phyloP scores from a whole-genome alignment of 1,284 basidiomycete genomes.

The Porodaedalea pini region DNA sequence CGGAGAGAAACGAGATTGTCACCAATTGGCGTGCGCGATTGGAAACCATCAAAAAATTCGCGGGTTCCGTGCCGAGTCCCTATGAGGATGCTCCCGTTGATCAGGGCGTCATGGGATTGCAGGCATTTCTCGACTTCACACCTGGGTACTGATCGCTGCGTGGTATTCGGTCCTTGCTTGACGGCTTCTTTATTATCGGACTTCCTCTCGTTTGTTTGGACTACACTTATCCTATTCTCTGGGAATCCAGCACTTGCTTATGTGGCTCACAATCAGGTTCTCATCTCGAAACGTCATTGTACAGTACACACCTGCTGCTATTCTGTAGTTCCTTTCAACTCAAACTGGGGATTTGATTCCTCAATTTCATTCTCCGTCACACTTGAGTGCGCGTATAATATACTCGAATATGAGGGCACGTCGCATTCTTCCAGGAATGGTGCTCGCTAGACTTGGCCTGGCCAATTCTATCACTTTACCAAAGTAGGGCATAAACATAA shows the following conservation, averaged over 20 bases:
- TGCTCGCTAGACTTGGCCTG: too few species aligned
- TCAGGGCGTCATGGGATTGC: slow-evolving; percentile 34
- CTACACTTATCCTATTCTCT: neutral
- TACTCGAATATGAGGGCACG: too few species aligned
- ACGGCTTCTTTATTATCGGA: neutral
- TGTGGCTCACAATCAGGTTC: neutral
- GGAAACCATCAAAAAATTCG: slow-evolving; percentile 71
- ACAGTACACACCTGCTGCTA: neutral
- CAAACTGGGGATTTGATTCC: too few species aligned
- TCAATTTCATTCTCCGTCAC: too few species aligned
- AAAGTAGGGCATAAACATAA: too few species aligned
- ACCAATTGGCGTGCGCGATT: slow-evolving; percentile 87
- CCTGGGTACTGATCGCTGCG: slow-evolving; percentile 29
- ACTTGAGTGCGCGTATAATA: too few species aligned
- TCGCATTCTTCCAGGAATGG: too few species aligned
- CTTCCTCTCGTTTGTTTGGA: too few species aligned
- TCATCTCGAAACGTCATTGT: neutral
- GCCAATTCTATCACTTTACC: too few species aligned
- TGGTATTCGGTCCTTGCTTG: neutral
- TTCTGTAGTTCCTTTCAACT: too few species aligned
- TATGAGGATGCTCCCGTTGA: slow-evolving; percentile 23
- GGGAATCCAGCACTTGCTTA: neutral
- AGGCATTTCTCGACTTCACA: slow-evolving; percentile 40
- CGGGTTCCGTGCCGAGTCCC: slow-evolving; percentile 31
- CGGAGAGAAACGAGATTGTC: slow-evolving; percentile 70